phyloP scores from a whole-genome alignment of 2,329 filamentous ascomycete genomes.

The Calonectria pseudoreteaudii region DNA sequence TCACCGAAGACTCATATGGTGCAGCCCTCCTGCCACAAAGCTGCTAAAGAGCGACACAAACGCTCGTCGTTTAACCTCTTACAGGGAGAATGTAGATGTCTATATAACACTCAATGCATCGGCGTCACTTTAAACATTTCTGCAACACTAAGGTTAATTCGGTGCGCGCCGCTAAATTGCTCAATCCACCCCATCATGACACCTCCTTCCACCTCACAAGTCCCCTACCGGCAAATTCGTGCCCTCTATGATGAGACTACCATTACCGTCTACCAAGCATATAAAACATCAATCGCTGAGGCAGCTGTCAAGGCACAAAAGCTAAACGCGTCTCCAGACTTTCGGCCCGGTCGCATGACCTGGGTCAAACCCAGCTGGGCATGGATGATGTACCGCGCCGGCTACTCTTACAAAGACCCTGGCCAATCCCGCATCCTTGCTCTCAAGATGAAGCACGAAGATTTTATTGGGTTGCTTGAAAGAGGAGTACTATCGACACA shows the following conservation, averaged over 20 bases:
- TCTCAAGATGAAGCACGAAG: conserved; percentile 62
- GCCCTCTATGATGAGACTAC: conserved; percentile 61
- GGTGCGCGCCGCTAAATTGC: not conserved
- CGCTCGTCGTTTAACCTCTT: not conserved
- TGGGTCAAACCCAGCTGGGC: conserved; percentile 74
- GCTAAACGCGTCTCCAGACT: conserved; percentile 64
- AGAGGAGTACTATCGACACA: conserved; percentile 49
- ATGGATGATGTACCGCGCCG: conserved; percentile 74
- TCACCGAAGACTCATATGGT: not conserved
- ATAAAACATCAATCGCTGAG: conserved; percentile 63
- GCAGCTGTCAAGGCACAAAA: conserved; percentile 63
- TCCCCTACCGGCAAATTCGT: conserved; percentile 63
- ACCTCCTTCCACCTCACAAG: conserved; percentile 18
- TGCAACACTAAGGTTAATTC: not conserved
- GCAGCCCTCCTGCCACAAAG: not conserved
- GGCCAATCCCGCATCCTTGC: conserved; percentile 69
- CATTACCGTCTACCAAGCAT: conserved; percentile 74
- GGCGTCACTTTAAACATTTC: not conserved
- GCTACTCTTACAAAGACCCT: conserved; percentile 68
- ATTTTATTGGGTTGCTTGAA: conserved; percentile 62
- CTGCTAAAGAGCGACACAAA: not conserved
- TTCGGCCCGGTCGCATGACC: conserved; percentile 68
- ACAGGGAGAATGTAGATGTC: not conserved
- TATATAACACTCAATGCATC: not conserved
- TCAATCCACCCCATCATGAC: conserved; percentile 28